Evolutionary conservation across 352 stramenopile species (phyloP).

Genomic region (Phytopythium oedochilum): DNA sequence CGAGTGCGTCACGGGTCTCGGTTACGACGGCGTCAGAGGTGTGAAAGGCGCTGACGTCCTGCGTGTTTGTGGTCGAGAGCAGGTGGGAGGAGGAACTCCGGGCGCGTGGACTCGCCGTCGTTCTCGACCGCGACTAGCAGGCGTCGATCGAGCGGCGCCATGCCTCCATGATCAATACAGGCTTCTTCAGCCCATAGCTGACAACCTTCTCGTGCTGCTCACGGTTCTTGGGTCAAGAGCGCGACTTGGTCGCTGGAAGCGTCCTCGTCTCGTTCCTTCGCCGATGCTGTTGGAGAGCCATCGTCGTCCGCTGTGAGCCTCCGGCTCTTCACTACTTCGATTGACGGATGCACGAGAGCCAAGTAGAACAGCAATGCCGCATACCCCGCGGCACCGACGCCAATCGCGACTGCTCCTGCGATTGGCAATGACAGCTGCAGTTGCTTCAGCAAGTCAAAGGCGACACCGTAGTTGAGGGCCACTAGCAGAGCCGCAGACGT

Average conservation of each 20-base stretch:
- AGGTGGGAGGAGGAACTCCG: constrained; percentile 73
- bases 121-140: constrained; percentile 59
- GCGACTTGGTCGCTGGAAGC: constrained; percentile 7
- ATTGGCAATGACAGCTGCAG: constrained; percentile 25
- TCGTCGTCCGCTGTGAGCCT: background rate
- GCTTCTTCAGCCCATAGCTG: background rate
- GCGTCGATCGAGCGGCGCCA: too few species aligned
- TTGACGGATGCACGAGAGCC: constrained; percentile 44
- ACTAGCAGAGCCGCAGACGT: constrained; percentile 44
- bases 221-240: constrained; percentile 2
- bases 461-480: constrained; percentile 57
- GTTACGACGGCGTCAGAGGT: background rate
- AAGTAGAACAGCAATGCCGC: constrained; percentile 45
- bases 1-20: constrained; percentile 35
- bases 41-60: background rate
- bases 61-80: background rate
- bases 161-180: too few species aligned
- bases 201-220: background rate
- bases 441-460: constrained; percentile 43
- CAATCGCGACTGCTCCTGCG: constrained; percentile 9
- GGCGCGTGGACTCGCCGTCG: constrained; percentile 60
- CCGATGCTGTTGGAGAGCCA: background rate
- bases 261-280: constrained; percentile 4
- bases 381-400: constrained; percentile 24
- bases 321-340: background rate